Base-by-base conservation (phyloP, 345 rosid species). In the Anacardium occidentale region DNA sequence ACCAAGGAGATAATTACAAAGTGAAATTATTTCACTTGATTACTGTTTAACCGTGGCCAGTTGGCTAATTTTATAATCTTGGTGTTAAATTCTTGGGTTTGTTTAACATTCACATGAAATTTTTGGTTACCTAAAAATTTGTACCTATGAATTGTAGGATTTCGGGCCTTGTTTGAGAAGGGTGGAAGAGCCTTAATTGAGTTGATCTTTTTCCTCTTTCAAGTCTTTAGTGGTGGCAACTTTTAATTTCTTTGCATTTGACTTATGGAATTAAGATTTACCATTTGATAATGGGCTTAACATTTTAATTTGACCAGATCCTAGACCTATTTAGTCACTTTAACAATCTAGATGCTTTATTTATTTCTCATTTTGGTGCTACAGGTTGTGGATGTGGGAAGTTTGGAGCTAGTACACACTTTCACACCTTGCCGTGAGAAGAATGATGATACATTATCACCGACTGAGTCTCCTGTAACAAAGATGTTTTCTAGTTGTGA, bases 401-500 rank as follows among this genome's bases (percentile, higher is more conserved):
- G 86, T 78, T 85, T 79, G n/a, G 83, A 83, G 62, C 76, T 89
- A 64, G 62, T 88, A 20, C 88, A 86, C 71, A 79, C 88, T 48
- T 92, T 89, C 75, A 84, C 84, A 61, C 97, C 93, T 53, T 77
- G 83, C 60, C 78, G 80, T 29, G 85, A 85, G 66, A 88, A 80
- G 81, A 73, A 77, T 60, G 85, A 84, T 34, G 78, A 78, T 44
- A 82, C 83, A 55, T 77, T 77, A 48, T 76, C 82, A 32, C 88
- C 90, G 17, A 78, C 53, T 61, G 98, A 92, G 80, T 92, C 92
- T 69, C 97, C 98, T 10, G 89, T 94, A 74, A 94, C 97, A 70
- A 94, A 86, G 83, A 77, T 94, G 93, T 88, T 83, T 72, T 80
- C 93, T 17, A 94, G 98, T 79, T 80, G 84, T 68, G 97, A 90